Base-by-base conservation (phyloP, 768 basidiomycete species). In the Leucosporidium creatinivorum region DNA sequence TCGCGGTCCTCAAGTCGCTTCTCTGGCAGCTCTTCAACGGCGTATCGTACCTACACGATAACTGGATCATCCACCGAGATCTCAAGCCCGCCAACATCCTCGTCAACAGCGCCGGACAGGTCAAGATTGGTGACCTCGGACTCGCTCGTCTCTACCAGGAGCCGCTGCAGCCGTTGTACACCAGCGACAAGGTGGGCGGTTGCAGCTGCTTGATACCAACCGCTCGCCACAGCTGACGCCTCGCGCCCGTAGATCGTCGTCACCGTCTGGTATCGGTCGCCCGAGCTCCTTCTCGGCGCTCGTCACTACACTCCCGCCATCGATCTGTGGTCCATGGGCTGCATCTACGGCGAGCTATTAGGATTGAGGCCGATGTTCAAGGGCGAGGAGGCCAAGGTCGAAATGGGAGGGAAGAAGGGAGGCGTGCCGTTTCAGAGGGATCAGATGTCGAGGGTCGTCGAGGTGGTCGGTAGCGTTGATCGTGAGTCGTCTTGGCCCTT, bases 51-150 rank as follows among this genome's bases (percentile, higher is more conserved):
- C 87, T 99, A 15, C 96, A 99, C 79, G 87, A 90, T 23, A 87
- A 86, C 73, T 93, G 94, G 79, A 91, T 97, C 76, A 84, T 98
- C 55, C 96, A 99, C 76, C 90, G 96, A 4, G 96, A 98, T 78
- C 85, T 99, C 73, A 99, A 99, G 79, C 96, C 94, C 0, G 94
- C 96, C 19, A 99, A 99, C 76, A 97, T 99, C 79, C 89, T 98
- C 66, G 93, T 99, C 66, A 96, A 87, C 18, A 85, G 89, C 21
- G 75, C 79, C 15, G 94, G 94, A 3, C 84, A 90, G 48, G 92
- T 99, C 75, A 98, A 98, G 79, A 98, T 99, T 61, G 96, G 93
- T n/a, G 96, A 99, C 77, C 82, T 98, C 1, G 96, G 96, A 28
- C 85, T 99, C 21, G 96, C 96, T 1, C 84, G 96, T 39, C 83